Evolutionary conservation across 1,139 yeast species (phyloP), one percentile per base, ranked within the genome.

Genomic region (Protomyces pachydermus): DNA sequence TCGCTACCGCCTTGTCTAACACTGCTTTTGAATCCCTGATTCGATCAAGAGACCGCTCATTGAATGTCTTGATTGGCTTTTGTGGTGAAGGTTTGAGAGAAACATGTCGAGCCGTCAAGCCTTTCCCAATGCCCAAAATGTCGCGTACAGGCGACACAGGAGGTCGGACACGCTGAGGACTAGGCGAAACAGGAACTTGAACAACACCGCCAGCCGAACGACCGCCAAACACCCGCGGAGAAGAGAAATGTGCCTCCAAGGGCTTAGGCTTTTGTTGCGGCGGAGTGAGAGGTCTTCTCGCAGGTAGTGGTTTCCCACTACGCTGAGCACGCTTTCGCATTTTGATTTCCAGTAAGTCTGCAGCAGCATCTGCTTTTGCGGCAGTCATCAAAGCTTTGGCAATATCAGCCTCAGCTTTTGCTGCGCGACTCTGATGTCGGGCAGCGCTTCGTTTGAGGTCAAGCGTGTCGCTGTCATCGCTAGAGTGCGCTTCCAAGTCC

Each of bases 81-180:
- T 53, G 63, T 6, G 62, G 65, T 6, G 63, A 50, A 37, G 53
- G 38, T 28, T 42, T 34, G 28, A 65, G 37, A 3, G 66, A 65
- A 35, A 65, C 50, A 34, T 65, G 64, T 35, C 62, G 48, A 14
- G 65, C 66, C 12, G 66, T 60, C 28, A 51, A 56, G 14, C 67
- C 67, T 14, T 64, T 63, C 50, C 64, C 67, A 12, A 65, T 57
- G 12, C 66, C 66, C 20, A 65, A 48, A 2, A 58, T 3, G n/a
- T 58, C 32, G n/a, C 67, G 54, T 14, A 58, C 65, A 2, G 67
- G 67, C n/a, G 65, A 61, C 16, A 53, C 52, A 10, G 65, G 63
- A 3, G 61, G 50, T 8, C 39, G 52, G 14, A 52, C 25, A 32
- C 42, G 51, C 16, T 53, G 54, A 20, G 61, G 61, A n/a, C 63